phyloP scores from a whole-genome alignment of 106 monocot species.

The Triglochin maritima region DNA sequence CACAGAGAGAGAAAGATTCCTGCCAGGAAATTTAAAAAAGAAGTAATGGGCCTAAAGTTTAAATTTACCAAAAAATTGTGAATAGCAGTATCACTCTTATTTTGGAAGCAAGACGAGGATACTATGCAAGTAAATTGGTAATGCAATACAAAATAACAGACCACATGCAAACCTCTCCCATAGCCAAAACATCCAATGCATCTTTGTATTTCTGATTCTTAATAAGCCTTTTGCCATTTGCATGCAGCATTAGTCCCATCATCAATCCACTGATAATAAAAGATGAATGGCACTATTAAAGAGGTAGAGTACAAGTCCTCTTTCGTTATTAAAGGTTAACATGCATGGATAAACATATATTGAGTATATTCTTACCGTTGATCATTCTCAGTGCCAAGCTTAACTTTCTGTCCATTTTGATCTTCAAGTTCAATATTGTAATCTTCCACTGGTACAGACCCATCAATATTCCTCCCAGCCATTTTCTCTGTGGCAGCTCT shows the following conservation, averaged over 20 bases:
- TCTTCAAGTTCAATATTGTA: slow-evolving; percentile 89
- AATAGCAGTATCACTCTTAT: no score
- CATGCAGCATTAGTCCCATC: slow-evolving; percentile 92
- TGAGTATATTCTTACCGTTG: slow-evolving; percentile 26
- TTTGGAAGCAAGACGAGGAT: background rate
- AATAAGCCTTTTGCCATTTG: slow-evolving; percentile 65
- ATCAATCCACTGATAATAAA: slow-evolving; percentile 47
- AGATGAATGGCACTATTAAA: background rate
- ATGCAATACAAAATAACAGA: background rate
- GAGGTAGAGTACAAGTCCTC: no score
- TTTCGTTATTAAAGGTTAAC: no score
- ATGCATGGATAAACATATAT: no score
- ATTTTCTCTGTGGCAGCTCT: slow-evolving; percentile 55
- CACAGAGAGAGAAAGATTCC: slow-evolving; percentile 90
- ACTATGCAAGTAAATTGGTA: background rate
- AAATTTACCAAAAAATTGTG: no score
- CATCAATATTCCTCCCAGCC: slow-evolving; percentile 57
- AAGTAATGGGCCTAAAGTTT: no score
- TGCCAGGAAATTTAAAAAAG: slow-evolving; percentile 17
- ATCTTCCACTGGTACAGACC: slow-evolving; percentile 66
- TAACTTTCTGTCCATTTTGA: slow-evolving; percentile 81
- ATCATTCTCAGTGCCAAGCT: slow-evolving; percentile 66
- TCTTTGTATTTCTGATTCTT: slow-evolving; percentile 57
- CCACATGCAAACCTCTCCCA: slow-evolving; percentile 60
- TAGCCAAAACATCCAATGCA: slow-evolving; percentile 70